A percentile compares a stretch with the other conserved stretches of the same genome.
These are phyloP conservation scores for Mucuna pruriens DNA, from an alignment of 306 rosid species.

Conservation along the genomic window DNA sequence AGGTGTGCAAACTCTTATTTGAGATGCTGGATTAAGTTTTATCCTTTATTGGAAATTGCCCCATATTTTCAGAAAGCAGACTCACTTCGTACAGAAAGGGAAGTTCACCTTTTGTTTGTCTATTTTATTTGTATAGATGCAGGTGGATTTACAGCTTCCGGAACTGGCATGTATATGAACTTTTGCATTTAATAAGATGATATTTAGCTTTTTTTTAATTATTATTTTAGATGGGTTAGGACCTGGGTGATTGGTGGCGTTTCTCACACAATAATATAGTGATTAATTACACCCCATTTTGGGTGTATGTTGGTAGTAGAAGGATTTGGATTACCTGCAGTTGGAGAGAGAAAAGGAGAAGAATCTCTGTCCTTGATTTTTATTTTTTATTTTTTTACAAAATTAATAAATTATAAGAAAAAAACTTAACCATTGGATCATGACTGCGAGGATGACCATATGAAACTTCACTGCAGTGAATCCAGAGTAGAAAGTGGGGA, in stretches of 20 bases:
- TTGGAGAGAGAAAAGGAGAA: too few species aligned
- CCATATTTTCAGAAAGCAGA: constrained; percentile 23
- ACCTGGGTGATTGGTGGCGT: not conserved
- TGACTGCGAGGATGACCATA: too few species aligned
- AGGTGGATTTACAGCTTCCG: not conserved
- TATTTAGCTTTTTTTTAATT: not conserved
- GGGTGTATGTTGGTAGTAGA: too few species aligned
- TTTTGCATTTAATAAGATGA: not conserved
- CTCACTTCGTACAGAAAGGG: constrained; percentile 36
- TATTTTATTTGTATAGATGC: not conserved
- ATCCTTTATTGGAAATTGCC: not conserved
- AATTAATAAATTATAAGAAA: too few species aligned
- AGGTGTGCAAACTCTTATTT: not conserved
- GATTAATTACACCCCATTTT: too few species aligned
- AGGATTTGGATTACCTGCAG: too few species aligned
- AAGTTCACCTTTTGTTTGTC: not conserved
- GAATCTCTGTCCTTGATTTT: too few species aligned
- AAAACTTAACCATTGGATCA: too few species aligned
- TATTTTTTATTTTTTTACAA: too few species aligned
- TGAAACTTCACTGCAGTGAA: too few species aligned
- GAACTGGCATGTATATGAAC: not conserved
- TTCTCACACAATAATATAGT: not conserved
- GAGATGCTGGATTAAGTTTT: constrained; percentile 5
- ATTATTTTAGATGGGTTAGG: not conserved
- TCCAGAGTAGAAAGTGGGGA: too few species aligned